phyloP scores from a whole-genome alignment of 1,284 basidiomycete genomes.

The Austroboletus rostrupii region DNA sequence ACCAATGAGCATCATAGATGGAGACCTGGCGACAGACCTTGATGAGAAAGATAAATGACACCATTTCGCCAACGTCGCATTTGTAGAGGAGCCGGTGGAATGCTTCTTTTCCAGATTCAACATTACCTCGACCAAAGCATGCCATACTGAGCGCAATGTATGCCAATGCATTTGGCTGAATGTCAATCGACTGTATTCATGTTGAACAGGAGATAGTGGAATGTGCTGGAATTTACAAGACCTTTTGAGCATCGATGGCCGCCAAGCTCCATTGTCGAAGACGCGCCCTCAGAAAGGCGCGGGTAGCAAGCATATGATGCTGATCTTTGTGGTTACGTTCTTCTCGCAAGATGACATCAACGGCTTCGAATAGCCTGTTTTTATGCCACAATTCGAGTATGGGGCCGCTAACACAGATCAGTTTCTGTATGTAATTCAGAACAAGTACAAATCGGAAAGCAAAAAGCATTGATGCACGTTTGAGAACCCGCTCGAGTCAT shows the following conservation, averaged over 20 bases:
- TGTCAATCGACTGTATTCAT: background rate
- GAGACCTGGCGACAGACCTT: background rate
- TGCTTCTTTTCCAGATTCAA: background rate
- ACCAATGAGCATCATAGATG: background rate
- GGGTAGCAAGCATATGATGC: background rate
- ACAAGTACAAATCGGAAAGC: too few species aligned
- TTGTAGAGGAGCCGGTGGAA: background rate
- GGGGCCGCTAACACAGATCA: too few species aligned
- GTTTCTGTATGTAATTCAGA: too few species aligned
- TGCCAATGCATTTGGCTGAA: background rate
- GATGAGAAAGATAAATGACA: background rate
- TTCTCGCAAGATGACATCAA: too few species aligned
- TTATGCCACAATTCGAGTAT: background rate
- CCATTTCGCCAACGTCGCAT: background rate
- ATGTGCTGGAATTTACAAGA: too few species aligned
- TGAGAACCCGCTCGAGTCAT: too few species aligned
- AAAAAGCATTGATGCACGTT: too few species aligned
- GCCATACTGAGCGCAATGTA: background rate
- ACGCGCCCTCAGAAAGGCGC: background rate
- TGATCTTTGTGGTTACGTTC: background rate
- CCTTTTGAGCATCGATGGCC: background rate
- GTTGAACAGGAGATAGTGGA: too few species aligned
- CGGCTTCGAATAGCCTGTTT: background rate
- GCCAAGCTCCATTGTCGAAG: background rate
- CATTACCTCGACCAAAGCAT: background rate